These are phyloP conservation scores for Rhodosporidiobolus sp. DNA, from an alignment of 768 basidiomycete genomes.

Conservation along the genomic window DNA sequence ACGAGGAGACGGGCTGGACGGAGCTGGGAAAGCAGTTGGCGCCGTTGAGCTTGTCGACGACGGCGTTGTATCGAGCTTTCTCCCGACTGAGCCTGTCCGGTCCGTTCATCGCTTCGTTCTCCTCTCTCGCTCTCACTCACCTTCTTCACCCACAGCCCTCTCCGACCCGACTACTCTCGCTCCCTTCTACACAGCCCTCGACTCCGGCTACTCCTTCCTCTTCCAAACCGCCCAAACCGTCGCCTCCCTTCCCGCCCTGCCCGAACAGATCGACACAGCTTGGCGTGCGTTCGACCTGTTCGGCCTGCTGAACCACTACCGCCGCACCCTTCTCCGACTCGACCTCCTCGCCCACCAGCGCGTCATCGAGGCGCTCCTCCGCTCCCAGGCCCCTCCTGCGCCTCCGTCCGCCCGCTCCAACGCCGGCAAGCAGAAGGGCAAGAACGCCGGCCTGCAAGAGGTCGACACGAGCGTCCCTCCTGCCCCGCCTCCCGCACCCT, in stretches of 20 bases:
- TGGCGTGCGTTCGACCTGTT: not conserved
- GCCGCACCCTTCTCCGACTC: constrained; percentile 7
- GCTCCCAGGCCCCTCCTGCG: not conserved
- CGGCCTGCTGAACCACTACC: not conserved
- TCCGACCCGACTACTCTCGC: not conserved
- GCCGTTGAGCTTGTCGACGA: constrained; percentile 5
- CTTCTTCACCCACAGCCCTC: not conserved
- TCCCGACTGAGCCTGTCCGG: not conserved
- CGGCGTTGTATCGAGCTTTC: constrained; percentile 7
- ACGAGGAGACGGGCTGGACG: constrained; percentile 5
- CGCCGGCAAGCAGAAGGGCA: not conserved
- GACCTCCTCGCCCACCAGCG: constrained; percentile 19
- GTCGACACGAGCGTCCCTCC: not conserved
- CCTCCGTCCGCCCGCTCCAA: not conserved
- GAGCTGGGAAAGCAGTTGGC: constrained; percentile 8
- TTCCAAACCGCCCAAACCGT: not conserved
- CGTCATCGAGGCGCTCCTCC: constrained; percentile 12
- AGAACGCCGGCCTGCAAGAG: not conserved
- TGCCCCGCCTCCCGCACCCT: not conserved
- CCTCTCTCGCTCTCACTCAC: not conserved
- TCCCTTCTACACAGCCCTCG: not conserved
- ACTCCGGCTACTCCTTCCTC: not conserved
- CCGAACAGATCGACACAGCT: not conserved
- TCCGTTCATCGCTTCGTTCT: not conserved
- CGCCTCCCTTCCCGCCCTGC: not conserved